These are phyloP conservation scores for Trichosporon inkin DNA, from an alignment of 1,284 basidiomycete genomes.

Conservation along the genomic window DNA sequence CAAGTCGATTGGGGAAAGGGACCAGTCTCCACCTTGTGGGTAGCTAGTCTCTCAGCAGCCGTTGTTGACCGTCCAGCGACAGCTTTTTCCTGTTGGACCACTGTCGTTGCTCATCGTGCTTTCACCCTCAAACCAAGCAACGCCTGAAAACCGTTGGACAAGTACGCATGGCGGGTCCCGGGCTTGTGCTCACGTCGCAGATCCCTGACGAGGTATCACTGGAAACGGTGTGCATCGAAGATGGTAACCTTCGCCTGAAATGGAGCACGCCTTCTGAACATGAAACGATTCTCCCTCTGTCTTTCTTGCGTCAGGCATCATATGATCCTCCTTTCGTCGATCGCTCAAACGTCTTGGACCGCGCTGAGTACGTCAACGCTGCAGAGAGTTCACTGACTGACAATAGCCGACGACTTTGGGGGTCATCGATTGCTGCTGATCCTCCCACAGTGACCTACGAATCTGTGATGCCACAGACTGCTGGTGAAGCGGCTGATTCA, in stretches of 20 bases:
- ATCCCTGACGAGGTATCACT: constrained; percentile 65
- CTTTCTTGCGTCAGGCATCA: constrained; percentile 25
- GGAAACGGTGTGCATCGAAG: constrained; percentile 13
- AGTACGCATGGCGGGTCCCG: constrained; percentile 51
- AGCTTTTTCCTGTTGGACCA: constrained; percentile 75
- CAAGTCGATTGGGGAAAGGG: not conserved
- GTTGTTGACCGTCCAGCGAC: constrained; percentile 54
- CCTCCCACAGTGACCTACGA: constrained; percentile 74
- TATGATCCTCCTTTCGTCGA: constrained; percentile 27
- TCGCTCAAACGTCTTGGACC: not conserved
- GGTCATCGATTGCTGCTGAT: constrained; percentile 65
- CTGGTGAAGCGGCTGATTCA: constrained; percentile 49
- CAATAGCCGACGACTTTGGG: constrained; percentile 72
- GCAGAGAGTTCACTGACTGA: not conserved
- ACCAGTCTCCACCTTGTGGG: not conserved
- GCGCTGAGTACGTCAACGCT: not conserved
- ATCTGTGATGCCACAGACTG: constrained; percentile 60
- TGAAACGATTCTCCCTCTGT: constrained; percentile 69
- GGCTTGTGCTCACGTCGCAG: constrained; percentile 49
- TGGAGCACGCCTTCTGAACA: constrained; percentile 59
- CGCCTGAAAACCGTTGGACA: constrained; percentile 79
- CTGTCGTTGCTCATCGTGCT: constrained; percentile 82
- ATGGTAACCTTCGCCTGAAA: constrained; percentile 25
- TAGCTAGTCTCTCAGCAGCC: not conserved
- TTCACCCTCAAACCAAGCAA: constrained; percentile 85